Percentiles rank a stretch among this genome's conserved stretches.
Conservation (phyloP, 768 basidiomycete genomes). For the Leucocoprinus birnbaumii region DNA sequence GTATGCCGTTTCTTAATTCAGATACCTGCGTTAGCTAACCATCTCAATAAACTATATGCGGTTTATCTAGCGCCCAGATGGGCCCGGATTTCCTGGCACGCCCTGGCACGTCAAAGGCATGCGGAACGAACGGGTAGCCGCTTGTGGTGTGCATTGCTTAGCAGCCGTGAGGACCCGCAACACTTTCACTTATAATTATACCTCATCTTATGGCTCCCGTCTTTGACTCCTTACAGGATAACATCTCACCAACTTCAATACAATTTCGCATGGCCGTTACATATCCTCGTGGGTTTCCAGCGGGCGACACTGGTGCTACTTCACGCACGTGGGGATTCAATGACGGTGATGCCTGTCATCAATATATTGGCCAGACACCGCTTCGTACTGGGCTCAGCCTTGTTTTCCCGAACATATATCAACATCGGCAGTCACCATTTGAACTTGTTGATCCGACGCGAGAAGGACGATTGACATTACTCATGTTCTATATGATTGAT, state of each 20-base stretch:
- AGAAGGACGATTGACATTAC: conserved; percentile 38
- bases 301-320: conserved; percentile 45
- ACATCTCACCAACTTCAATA: conserved; percentile 32
- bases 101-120: conserved; percentile 53
- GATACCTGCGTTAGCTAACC: no score
- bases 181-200: neutral
- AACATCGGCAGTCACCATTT: conserved; percentile 39
- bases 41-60: neutral
- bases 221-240: conserved; percentile 30
- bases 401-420: conserved; percentile 58
- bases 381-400: conserved; percentile 35
- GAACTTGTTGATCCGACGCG: conserved; percentile 34
- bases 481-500: conserved; percentile 49
- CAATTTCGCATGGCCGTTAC: conserved; percentile 52
- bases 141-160: conserved; percentile 39
- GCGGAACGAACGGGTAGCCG: conserved; percentile 48
- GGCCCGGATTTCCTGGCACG: conserved; percentile 28
- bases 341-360: conserved; percentile 44
- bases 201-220: neutral
- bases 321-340: conserved; percentile 48
- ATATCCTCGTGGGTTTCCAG: conserved; percentile 38
- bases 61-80: conserved; percentile 23
- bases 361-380: conserved; percentile 40
- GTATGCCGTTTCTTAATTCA: conserved; percentile 17
- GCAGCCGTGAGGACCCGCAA: conserved; percentile 29